These are phyloP conservation scores for Rauvolfia tetraphylla DNA, from an alignment of 257 asterid genomes.

Conservation along the genomic window DNA sequence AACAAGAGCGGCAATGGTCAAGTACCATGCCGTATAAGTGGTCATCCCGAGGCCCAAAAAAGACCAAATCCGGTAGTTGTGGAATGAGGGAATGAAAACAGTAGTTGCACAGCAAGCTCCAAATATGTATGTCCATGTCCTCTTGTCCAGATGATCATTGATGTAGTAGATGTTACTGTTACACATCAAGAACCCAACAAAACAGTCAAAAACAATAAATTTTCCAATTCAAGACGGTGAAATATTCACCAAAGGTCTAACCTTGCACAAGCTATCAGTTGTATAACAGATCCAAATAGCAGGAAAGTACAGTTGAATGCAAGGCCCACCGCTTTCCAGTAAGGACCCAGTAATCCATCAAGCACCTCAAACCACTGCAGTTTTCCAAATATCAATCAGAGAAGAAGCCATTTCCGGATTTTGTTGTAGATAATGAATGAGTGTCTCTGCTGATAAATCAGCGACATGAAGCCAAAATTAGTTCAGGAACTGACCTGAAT, in stretches of 20 bases:
- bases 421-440: neutral
- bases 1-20: slow-evolving; percentile 64
- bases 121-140: slow-evolving; percentile 98
- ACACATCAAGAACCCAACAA: slow-evolving; percentile 8
- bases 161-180: slow-evolving; percentile 88
- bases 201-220: neutral
- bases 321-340: slow-evolving; percentile 92
- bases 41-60: slow-evolving; percentile 97
- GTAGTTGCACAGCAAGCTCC: slow-evolving; percentile 99
- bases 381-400: neutral
- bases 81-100: slow-evolving; percentile 94
- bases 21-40: slow-evolving; percentile 93
- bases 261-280: slow-evolving; percentile 98
- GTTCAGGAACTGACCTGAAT: slow-evolving; percentile 54
- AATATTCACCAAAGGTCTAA: slow-evolving; percentile 12
- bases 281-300: slow-evolving; percentile 94
- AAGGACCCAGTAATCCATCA: slow-evolving; percentile 90
- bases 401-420: neutral
- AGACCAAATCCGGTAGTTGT: slow-evolving; percentile 94
- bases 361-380: slow-evolving; percentile 95
- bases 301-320: slow-evolving; percentile 98
- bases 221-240: neutral
- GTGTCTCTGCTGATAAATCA: neutral
- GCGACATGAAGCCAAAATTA: neutral
- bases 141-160: slow-evolving; percentile 88